Percentiles rank a stretch among this genome's conserved stretches.
Conservation (phyloP, 2,329 filamentous ascomycete genomes). For the Xylaria hypoxylon region DNA sequence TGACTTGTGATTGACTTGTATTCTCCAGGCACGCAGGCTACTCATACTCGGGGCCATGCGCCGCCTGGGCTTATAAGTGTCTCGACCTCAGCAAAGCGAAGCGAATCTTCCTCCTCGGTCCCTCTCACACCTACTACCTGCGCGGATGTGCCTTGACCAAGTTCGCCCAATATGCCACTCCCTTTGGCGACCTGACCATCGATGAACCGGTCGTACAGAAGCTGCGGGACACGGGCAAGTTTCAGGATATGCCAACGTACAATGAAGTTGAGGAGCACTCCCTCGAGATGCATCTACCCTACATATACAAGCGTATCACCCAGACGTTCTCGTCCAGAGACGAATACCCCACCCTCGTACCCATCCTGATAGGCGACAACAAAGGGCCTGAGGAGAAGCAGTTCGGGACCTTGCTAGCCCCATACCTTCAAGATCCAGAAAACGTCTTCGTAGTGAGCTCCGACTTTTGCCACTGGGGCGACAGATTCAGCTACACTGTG, state of each 20-base stretch:
- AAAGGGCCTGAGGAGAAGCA: constrained; percentile 72
- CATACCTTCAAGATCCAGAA: constrained; percentile 78
- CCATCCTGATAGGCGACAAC: constrained; percentile 86
- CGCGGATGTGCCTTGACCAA: constrained; percentile 79
- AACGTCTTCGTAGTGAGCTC: constrained; percentile 91
- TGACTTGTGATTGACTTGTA: constrained; percentile 33
- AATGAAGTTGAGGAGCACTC: constrained; percentile 89
- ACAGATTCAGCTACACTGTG: constrained; percentile 83
- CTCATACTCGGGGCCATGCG: constrained; percentile 88
- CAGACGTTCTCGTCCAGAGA: constrained; percentile 62
- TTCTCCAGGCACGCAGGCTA: constrained; percentile 87
- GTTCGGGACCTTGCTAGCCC: constrained; percentile 77
- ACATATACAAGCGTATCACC: constrained; percentile 82
- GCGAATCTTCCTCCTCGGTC: constrained; percentile 90
- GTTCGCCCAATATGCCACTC: constrained; percentile 78
- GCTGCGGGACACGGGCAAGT: constrained; percentile 64
- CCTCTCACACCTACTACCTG: constrained; percentile 89
- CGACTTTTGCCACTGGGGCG: constrained; percentile 97
- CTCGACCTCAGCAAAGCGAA: constrained; percentile 86
- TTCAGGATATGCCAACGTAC: constrained; percentile 71
- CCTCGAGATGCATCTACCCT: constrained; percentile 95
- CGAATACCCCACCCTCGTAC: constrained; percentile 79
- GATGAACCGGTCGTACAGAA: constrained; percentile 67
- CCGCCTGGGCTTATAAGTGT: constrained; percentile 93
- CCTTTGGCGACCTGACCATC: constrained; percentile 76